Percentiles rank a stretch among this genome's conserved stretches.
phyloP scores from a whole-genome alignment of 352 stramenopile genomes.

The Pythium volutum region DNA sequence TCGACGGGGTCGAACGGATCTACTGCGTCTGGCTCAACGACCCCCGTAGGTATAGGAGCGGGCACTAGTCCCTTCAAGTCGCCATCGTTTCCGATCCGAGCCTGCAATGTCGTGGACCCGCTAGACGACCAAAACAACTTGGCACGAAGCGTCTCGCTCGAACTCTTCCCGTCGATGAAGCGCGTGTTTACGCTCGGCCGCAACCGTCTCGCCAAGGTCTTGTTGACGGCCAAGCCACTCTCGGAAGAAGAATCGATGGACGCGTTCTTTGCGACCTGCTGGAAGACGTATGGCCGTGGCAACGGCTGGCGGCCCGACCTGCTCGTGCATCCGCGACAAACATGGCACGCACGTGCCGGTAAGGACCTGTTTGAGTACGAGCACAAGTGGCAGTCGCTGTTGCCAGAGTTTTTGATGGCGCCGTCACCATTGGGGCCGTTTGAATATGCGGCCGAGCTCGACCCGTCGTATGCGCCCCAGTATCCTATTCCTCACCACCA shows the following conservation, averaged over 20 bases:
- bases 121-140: slow-evolving; percentile 88
- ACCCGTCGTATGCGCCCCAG: neutral
- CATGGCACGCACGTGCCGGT: slow-evolving; percentile 39
- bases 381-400: slow-evolving; percentile 18
- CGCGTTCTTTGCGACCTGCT: slow-evolving; percentile 57
- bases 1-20: neutral
- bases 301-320: slow-evolving; percentile 79
- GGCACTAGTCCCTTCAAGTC: slow-evolving; percentile 3
- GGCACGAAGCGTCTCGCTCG: slow-evolving; percentile 68
- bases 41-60: neutral
- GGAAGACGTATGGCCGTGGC: slow-evolving; percentile 61
- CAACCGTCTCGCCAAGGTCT: slow-evolving; percentile 35
- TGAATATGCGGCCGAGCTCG: neutral
- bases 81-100: slow-evolving; percentile 64
- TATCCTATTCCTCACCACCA: neutral
- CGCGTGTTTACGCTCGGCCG: slow-evolving; percentile 58
- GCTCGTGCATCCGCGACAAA: slow-evolving; percentile 73
- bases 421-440: slow-evolving; percentile 6
- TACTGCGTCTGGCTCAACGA: slow-evolving; percentile 9
- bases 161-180: slow-evolving; percentile 71
- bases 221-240: neutral
- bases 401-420: slow-evolving; percentile 21
- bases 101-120: slow-evolving; percentile 88
- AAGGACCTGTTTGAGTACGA: slow-evolving; percentile 11
- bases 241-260: slow-evolving; percentile 27